Conservation (phyloP, 2,329 filamentous ascomycete species). For the Lachnellula cervina region DNA sequence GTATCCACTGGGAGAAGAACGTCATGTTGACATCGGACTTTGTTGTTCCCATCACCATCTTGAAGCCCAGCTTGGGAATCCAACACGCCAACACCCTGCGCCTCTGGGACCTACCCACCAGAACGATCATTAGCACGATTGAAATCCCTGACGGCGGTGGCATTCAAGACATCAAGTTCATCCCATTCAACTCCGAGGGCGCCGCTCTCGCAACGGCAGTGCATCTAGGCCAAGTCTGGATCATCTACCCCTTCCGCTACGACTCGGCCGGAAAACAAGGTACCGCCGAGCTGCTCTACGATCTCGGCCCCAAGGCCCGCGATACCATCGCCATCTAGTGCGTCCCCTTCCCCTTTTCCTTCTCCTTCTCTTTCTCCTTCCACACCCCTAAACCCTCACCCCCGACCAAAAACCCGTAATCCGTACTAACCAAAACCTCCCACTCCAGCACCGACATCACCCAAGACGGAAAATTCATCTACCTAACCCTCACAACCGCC, state of each 20-base stretch:
- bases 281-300: slow-evolving; percentile 52
- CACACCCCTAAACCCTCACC: background rate
- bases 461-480: slow-evolving; percentile 52
- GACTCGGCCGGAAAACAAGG: slow-evolving; percentile 52
- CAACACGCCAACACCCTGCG: slow-evolving; percentile 52
- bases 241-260: slow-evolving; percentile 58
- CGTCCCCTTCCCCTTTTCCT: slow-evolving; percentile 7
- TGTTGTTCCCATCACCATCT: slow-evolving; percentile 54
- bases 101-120: slow-evolving; percentile 50
- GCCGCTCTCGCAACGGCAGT: slow-evolving; percentile 58
- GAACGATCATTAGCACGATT: slow-evolving; percentile 55
- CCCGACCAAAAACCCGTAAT: too few species aligned
- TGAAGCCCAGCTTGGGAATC: slow-evolving; percentile 54
- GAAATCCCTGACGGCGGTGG: slow-evolving; percentile 54
- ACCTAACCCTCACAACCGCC: slow-evolving; percentile 55
- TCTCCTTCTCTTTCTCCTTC: too few species aligned
- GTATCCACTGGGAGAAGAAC: slow-evolving; percentile 52
- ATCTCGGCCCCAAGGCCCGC: slow-evolving; percentile 52
- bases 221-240: slow-evolving; percentile 56
- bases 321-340: slow-evolving; percentile 54
- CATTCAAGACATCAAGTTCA: slow-evolving; percentile 63
- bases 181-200: slow-evolving; percentile 53
- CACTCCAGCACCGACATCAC: slow-evolving; percentile 48
- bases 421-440: background rate
- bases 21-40: slow-evolving; percentile 59